Evolutionary conservation across 306 rosid genomes (phyloP).

Genomic region (Sechiopsis laciniata): DNA sequence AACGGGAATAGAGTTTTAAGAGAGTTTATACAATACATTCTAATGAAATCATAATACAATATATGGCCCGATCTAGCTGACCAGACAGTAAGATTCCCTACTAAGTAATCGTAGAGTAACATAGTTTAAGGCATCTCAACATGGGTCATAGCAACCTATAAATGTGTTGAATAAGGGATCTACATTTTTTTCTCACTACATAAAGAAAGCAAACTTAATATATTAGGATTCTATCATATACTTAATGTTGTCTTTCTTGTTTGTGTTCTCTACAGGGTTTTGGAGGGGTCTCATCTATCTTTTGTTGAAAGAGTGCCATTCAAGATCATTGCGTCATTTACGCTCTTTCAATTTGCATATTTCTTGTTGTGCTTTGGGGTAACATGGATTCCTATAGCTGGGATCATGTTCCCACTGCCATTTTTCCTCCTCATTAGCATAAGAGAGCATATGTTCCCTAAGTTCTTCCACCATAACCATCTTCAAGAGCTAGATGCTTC

Average conservation of each 20-base stretch:
- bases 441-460: conserved; percentile 37
- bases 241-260: background rate
- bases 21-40: too few relatives aligned
- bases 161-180: too few relatives aligned
- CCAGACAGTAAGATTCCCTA: too few relatives aligned
- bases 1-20: too few relatives aligned
- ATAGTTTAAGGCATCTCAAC: too few relatives aligned
- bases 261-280: conserved; percentile 26
- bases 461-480: conserved; percentile 31
- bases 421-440: conserved; percentile 41
- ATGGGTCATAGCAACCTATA: too few relatives aligned
- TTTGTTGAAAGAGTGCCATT: conserved; percentile 36
- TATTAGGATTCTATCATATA: too few relatives aligned
- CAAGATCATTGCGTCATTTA: conserved; percentile 35
- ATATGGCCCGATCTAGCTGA: too few relatives aligned
- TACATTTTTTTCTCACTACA: too few relatives aligned
- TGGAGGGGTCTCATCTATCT: conserved; percentile 42
- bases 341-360: conserved; percentile 36
- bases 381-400: conserved; percentile 49
- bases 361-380: conserved; percentile 39
- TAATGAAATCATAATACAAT: too few relatives aligned
- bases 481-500: conserved; percentile 44
- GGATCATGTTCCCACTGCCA: conserved; percentile 47
- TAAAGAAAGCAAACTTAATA: too few relatives aligned
- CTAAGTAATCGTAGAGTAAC: too few relatives aligned